A percentile compares a stretch with the other conserved stretches of the same genome.
These are phyloP conservation scores for Botrytis medusae DNA, from an alignment of 2,329 filamentous ascomycete species.

Conservation along the genomic window DNA sequence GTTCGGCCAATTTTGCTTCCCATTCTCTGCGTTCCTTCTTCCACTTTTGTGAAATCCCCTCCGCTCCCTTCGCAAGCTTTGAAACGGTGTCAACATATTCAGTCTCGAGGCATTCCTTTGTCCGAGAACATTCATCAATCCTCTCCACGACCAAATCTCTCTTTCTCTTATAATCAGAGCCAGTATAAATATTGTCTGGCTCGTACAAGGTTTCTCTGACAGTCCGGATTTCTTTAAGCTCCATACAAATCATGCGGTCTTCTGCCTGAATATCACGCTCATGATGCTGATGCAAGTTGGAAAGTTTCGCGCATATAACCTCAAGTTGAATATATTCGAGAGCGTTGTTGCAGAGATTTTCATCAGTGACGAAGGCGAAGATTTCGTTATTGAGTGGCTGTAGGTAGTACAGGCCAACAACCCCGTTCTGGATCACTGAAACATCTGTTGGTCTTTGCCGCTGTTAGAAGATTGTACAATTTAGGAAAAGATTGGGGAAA, in stretches of 20 bases:
- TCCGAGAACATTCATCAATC: background rate
- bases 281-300: background rate
- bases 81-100: background rate
- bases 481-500: background rate
- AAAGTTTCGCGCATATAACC: background rate
- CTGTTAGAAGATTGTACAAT: background rate
- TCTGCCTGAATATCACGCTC: background rate
- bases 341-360: background rate
- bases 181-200: background rate
- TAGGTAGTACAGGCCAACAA: background rate
- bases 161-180: background rate
- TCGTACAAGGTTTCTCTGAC: background rate
- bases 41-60: background rate
- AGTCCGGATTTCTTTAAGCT: too few species aligned
- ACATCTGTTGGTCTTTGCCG: background rate
- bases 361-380: background rate
- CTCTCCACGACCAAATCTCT: background rate
- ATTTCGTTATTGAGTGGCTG: background rate
- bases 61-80: background rate
- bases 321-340: background rate
- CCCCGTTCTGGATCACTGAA: background rate
- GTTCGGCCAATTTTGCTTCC: background rate
- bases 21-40: accelerated
- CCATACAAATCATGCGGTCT: background rate
- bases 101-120: background rate